A percentile compares a stretch with the other conserved stretches of the same genome.
phyloP scores from a whole-genome alignment of 129 eudicot species.

The sunflower (Helianthus annuus) region HanXRQr2.0-SUNRISE NC_035448.2:135532341-135532840 shows the following conservation, averaged over 20 bases:
- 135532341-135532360: too few species aligned
- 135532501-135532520: too few species aligned
- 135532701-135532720: not conserved
- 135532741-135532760: not conserved
- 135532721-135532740: not conserved
- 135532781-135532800: not conserved
- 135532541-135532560: conserved; percentile 51
- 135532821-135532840: too few species aligned
- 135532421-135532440: too few species aligned
- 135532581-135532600: conserved; percentile 85
- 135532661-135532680: conserved; percentile 85
- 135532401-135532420: too few species aligned
- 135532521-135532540: too few species aligned
- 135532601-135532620: conserved; percentile 80
- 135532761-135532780: not conserved
- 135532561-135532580: conserved; percentile 72
- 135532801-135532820: too few species aligned
- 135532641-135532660: conserved; percentile 92
- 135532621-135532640: conserved; percentile 76
- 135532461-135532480: too few species aligned
- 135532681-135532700: conserved; percentile 20
- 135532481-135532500: too few species aligned
- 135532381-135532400: too few species aligned
- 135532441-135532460: too few species aligned
- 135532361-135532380: too few species aligned